Base-by-base conservation (phyloP, 108 stramenopile species). In the Nitzschia inconspicua region DNA sequence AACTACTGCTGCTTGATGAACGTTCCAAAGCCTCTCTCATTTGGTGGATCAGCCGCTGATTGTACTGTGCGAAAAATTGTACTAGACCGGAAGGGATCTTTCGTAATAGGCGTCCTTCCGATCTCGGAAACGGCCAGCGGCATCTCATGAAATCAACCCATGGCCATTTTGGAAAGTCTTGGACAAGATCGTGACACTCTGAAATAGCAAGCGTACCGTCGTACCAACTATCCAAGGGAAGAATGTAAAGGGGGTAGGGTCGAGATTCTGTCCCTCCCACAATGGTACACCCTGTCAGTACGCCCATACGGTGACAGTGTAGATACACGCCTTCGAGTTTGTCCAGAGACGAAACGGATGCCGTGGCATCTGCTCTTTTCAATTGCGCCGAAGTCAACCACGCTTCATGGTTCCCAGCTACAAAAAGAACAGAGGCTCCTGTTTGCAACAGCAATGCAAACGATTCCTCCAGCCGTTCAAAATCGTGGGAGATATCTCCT, bases 401-500 rank as follows among this genome's bases (percentile, higher is more conserved):
- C 1, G 83, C 83, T 55, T 84, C 83, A 41, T 84, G 83, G 50
- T 84, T 84, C 0, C 83, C 83, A 3, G 76, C 64, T 20, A 79
- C 48, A 59, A 84, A 84, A 7, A 80, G 65, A 7, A 79, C 48
- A 14, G 61, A 67, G 53, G 72, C 70, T 5, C 51, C 36, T 0
- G 36, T 18, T 2, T 40, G 32, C 29, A 57, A 0, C 31, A 77
- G 24, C 13, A 64, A 60, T 26, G 10, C 14, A 13, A 84, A 34
- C 0, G 73, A 53, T 37, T 70, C 25, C 19, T 50, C 47, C 11
- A 84, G 53, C 10, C 16, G 51, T 4, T 62, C 46, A 9, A 60
- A 25, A 10, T 79, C 63, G 66, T 84, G 83, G 1, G 78, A 80
- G 28, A 84, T 73, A 75, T 84, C 83, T 18, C 83, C 83, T 0